phyloP scores from a whole-genome alignment of 805 yeast species.

The Brettanomyces sp. region DNA sequence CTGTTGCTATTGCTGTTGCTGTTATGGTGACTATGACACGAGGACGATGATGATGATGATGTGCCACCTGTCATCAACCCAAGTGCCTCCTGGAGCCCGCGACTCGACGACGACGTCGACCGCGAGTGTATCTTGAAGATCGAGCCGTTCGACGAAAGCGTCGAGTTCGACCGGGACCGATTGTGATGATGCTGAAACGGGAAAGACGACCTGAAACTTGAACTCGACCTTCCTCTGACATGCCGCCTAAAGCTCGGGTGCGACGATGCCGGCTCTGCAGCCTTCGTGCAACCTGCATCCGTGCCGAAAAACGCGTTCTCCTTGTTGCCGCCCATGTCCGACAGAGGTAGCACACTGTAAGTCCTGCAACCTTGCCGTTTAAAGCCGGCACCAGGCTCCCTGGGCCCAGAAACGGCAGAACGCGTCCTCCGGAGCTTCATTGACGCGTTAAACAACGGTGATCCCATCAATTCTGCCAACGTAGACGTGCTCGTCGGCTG shows the following conservation, averaged over 20 bases:
- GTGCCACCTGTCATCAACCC: not conserved
- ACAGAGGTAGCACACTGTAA: constrained; percentile 15
- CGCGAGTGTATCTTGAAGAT: constrained; percentile 3
- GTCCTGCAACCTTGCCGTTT: not conserved
- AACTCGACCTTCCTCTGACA: constrained; percentile 13
- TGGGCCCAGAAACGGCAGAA: constrained; percentile 1
- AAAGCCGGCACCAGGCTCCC: not conserved
- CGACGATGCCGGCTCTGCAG: not conserved
- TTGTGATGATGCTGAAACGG: not conserved
- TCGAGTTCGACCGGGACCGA: constrained; percentile 1
- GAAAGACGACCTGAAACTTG: constrained; percentile 10
- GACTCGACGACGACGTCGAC: not conserved
- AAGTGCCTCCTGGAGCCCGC: not conserved
- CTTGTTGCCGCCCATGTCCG: not conserved
- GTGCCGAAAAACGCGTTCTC: constrained; percentile 3
- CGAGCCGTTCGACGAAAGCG: constrained; percentile 1
- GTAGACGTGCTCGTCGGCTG: not conserved
- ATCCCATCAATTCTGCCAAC: constrained; percentile 12
- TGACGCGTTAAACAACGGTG: constrained; percentile 13
- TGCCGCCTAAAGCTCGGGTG: constrained; percentile 8
- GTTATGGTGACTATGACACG: constrained; percentile 3
- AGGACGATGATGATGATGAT: not conserved
- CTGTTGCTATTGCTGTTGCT: constrained; percentile 1
- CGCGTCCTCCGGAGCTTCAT: constrained; percentile 1
- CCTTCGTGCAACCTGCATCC: no score